Base-by-base conservation (phyloP, 2,329 filamentous ascomycete species). In the Kalaharituber pfeilii region DNA sequence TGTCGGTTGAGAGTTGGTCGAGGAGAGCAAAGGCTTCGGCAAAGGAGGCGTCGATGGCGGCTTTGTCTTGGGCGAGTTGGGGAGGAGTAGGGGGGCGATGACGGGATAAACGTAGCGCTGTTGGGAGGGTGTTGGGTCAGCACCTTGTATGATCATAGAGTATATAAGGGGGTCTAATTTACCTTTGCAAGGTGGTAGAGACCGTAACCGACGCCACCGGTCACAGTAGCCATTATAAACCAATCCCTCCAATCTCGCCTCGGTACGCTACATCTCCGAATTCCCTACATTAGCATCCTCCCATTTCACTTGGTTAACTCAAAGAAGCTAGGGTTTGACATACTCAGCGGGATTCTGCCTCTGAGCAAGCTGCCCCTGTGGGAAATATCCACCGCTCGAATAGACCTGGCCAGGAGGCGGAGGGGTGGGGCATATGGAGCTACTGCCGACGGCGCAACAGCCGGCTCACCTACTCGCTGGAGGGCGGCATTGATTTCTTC, bases 211-310 rank as follows among this genome's bases (percentile, higher is more conserved):
- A 95, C 81, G 50, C 88, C 86, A 55, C 87, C 83, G 59, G 93
- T 82, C 11, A 96, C 85, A 0, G 91, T 98, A 6, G 91, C 91
- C 86, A 96, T 94, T 69, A 98, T 96, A 70, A 98, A 98, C 84
- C 87, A 96, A 67, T 98, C 91, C 58, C 93, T 78, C 91, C 91
- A 98, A 70, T 98, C 91, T 65, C 91, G 60, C 52, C 57, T 59
- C 26, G 42, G 42, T 47, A 18, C 15, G 6, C 42, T 47, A 22
- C 4, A 39, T 39, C 7, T 18, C 33, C 33, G 13, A 5, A 39
- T 4, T 15, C 15, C 3, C 4, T 18, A 39, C 5, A 39, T 36
- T n/a, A 39, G 15, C 33, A 39, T 13, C 33, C 1, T 18, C 1
- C 33, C 33, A 39, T 39, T 39, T 18, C 33, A 18, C 8, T 18